Percentiles rank a stretch among this genome's conserved stretches.
Conservation (phyloP, 1,284 basidiomycete genomes). For the Ganoderma lucidum region DNA sequence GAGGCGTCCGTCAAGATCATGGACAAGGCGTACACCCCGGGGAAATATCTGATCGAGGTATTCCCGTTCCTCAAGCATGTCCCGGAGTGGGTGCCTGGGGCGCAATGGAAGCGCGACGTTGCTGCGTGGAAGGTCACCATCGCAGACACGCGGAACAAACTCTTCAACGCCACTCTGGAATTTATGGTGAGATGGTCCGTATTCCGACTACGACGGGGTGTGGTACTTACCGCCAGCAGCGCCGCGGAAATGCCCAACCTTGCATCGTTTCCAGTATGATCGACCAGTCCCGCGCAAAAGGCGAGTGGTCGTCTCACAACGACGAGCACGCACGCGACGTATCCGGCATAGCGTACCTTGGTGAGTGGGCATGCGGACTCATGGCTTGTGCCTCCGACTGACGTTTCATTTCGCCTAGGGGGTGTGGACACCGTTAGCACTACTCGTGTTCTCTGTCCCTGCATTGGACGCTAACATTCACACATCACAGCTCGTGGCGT, state of each 20-base stretch:
- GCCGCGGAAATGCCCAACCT: slow-evolving; percentile 7
- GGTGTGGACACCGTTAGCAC: slow-evolving; percentile 27
- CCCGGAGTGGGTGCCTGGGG: slow-evolving; percentile 29
- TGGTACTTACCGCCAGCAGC: not conserved
- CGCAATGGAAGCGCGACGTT: slow-evolving; percentile 16
- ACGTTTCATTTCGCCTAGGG: not conserved
- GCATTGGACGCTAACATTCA: not conserved
- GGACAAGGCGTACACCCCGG: slow-evolving; percentile 19
- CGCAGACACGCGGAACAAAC: slow-evolving; percentile 13
- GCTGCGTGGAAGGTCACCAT: slow-evolving; percentile 12
- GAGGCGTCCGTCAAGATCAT: slow-evolving; percentile 13
- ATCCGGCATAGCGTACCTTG: slow-evolving; percentile 1
- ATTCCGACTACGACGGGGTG: not conserved
- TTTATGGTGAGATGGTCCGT: not conserved
- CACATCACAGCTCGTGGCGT: not conserved
- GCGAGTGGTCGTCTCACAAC: slow-evolving; percentile 1
- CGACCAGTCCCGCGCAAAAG: not conserved
- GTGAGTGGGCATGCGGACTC: not conserved
- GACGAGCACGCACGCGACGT: slow-evolving; percentile 10
- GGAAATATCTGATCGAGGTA: slow-evolving; percentile 24
- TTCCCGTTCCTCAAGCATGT: slow-evolving; percentile 24
- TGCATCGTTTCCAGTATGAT: not conserved
- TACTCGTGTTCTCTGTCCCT: not conserved
- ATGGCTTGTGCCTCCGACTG: not conserved
- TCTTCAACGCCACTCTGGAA: slow-evolving; percentile 19